These are phyloP conservation scores for Talaromyces proteolyticus DNA, from an alignment of 495 filamentous ascomycete genomes.

Conservation along the genomic window DNA sequence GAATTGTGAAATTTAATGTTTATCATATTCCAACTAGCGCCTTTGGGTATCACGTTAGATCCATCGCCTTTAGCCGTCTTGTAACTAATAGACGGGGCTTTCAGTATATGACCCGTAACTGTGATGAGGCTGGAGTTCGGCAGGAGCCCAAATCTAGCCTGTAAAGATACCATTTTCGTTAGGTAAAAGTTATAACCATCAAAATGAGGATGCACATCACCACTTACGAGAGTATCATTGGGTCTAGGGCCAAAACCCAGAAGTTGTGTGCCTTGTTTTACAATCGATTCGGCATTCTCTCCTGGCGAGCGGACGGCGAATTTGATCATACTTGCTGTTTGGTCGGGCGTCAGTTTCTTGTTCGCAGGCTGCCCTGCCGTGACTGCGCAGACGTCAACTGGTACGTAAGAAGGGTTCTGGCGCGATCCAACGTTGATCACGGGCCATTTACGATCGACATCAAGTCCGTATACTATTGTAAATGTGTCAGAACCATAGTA, in stretches of 20 bases:
- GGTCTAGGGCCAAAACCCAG: constrained; percentile 31
- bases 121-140: constrained; percentile 52
- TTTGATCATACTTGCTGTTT: constrained; percentile 54
- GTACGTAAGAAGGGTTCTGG: constrained; percentile 50
- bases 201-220: not conserved
- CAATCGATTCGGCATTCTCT: constrained; percentile 58
- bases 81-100: constrained; percentile 49
- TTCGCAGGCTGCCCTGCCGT: constrained; percentile 55
- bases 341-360: constrained; percentile 38
- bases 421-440: constrained; percentile 61
- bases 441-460: constrained; percentile 47
- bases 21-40: constrained; percentile 54
- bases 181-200: not conserved
- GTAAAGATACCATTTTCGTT: not conserved
- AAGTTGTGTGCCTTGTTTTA: constrained; percentile 38
- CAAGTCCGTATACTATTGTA: constrained; percentile 3
- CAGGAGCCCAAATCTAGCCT: constrained; percentile 47
- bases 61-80: constrained; percentile 16
- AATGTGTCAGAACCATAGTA: not conserved
- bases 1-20: constrained; percentile 34
- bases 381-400: constrained; percentile 55
- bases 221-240: constrained; percentile 23
- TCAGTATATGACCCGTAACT: constrained; percentile 57
- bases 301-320: constrained; percentile 59
- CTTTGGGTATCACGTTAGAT: constrained; percentile 14